Conservation (phyloP, 2,329 filamentous ascomycete species). For the Neodidymelliopsis sp. region DNA sequence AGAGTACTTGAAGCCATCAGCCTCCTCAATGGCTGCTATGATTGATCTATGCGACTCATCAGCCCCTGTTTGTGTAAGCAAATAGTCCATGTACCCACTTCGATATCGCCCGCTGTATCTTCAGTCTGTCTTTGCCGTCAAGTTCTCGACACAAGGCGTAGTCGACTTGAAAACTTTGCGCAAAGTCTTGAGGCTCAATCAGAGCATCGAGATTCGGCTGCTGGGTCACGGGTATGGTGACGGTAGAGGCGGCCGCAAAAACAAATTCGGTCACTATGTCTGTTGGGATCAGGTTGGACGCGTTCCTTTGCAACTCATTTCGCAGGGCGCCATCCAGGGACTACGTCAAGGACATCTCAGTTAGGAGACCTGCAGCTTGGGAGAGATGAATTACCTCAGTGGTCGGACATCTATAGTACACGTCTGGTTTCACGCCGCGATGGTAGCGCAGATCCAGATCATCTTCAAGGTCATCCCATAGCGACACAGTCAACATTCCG, state of each 20-base stretch:
- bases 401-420: slow-evolving; percentile 43
- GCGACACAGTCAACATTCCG: slow-evolving; percentile 4
- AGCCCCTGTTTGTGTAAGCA: not conserved
- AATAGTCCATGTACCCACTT: slow-evolving; percentile 21
- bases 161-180: slow-evolving; percentile 41
- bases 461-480: slow-evolving; percentile 44
- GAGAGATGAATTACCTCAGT: slow-evolving; percentile 32
- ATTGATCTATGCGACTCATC: slow-evolving; percentile 30
- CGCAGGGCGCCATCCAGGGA: slow-evolving; percentile 40
- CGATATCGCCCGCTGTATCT: slow-evolving; percentile 40
- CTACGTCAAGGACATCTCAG: slow-evolving; percentile 29
- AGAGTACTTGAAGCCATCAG: slow-evolving; percentile 45
- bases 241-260: slow-evolving; percentile 38
- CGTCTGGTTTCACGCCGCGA: slow-evolving; percentile 37
- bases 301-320: slow-evolving; percentile 39
- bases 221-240: slow-evolving; percentile 40
- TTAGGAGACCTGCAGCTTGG: slow-evolving; percentile 6
- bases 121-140: slow-evolving; percentile 38
- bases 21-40: slow-evolving; percentile 38
- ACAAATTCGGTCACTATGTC: slow-evolving; percentile 45
- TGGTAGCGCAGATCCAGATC: slow-evolving; percentile 43
- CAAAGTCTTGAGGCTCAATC: slow-evolving; percentile 36
- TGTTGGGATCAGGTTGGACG: slow-evolving; percentile 39
- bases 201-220: slow-evolving; percentile 36
- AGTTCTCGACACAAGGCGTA: slow-evolving; percentile 36